Conservation (phyloP, 495 filamentous ascomycete species). For the Penicillium verhagenii region DNA sequence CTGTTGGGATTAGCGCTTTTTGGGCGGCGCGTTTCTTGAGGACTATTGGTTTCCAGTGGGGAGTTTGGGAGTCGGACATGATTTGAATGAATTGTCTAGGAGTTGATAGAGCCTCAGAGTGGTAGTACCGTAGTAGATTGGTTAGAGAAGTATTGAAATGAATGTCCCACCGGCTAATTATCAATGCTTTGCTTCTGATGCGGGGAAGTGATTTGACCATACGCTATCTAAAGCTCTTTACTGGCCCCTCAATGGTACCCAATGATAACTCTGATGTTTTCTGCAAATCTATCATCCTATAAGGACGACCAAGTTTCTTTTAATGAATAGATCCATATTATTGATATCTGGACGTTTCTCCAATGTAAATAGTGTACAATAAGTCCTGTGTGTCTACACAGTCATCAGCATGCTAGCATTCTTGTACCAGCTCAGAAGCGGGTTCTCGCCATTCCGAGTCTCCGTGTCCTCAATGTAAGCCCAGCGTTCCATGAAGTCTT, state of each 20-base stretch:
- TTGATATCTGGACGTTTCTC: background rate
- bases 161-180: no score
- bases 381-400: conserved; percentile 47
- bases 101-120: no score
- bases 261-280: no score
- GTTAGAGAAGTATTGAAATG: no score
- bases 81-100: no score
- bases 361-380: background rate
- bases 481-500: conserved; percentile 87
- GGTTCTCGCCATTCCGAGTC: conserved; percentile 89
- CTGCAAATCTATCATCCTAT: no score
- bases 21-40: conserved; percentile 18
- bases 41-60: conserved; percentile 12
- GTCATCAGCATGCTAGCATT: conserved; percentile 89
- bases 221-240: no score
- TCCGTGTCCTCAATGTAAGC: conserved; percentile 86
- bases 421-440: conserved; percentile 88
- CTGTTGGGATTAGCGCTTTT: conserved; percentile 19
- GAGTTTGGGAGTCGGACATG: background rate
- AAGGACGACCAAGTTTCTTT: no score
- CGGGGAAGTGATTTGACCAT: no score
- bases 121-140: no score
- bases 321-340: background rate
- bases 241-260: no score
- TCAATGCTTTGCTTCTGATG: no score